These are phyloP conservation scores for Fusarium buxicola DNA, from an alignment of 2,329 filamentous ascomycete species.

Conservation along the genomic window DNA sequence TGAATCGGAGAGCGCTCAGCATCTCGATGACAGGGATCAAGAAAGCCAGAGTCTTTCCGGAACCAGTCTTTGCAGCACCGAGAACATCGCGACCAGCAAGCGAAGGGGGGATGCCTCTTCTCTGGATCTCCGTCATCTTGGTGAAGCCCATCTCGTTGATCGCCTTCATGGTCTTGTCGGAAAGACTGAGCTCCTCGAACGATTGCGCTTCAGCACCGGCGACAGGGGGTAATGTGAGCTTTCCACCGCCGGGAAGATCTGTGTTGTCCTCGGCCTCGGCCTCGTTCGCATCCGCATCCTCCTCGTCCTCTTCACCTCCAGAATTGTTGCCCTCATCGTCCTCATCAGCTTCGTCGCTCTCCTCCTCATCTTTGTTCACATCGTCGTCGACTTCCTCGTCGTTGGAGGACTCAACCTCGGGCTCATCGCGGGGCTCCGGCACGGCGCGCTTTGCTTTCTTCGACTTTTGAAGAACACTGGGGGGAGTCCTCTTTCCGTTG, in stretches of 20 bases:
- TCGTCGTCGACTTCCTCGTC: conserved; percentile 47
- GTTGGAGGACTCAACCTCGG: conserved; percentile 42
- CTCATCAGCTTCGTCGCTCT: conserved; percentile 47
- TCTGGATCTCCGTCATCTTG: conserved; percentile 96
- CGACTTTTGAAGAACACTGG: conserved; percentile 50
- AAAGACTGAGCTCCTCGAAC: conserved; percentile 86
- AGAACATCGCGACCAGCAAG: conserved; percentile 92
- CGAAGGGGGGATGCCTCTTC: conserved; percentile 85
- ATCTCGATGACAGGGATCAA: conserved; percentile 95
- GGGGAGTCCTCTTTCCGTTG: conserved; percentile 39
- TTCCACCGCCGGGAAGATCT: conserved; percentile 53
- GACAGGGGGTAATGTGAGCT: conserved; percentile 65
- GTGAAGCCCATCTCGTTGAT: conserved; percentile 93
- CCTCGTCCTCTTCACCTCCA: conserved; percentile 42
- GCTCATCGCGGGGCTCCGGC: conserved; percentile 44
- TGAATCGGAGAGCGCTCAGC: conserved; percentile 89
- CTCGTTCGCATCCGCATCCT: conserved; percentile 43
- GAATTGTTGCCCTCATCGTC: conserved; percentile 48
- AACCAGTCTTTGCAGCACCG: conserved; percentile 95
- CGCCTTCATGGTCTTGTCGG: conserved; percentile 88
- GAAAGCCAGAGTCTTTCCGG: conserved; percentile 95
- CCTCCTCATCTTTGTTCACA: conserved; percentile 42
- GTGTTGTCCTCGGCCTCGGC: conserved; percentile 47
- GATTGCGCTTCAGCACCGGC: conserved; percentile 70
- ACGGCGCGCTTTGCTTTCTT: conserved; percentile 58